Percentiles rank a stretch among this genome's conserved stretches.
Conservation (phyloP, 2,329 filamentous ascomycete species). For the Aspergillus viridinutans region DNA sequence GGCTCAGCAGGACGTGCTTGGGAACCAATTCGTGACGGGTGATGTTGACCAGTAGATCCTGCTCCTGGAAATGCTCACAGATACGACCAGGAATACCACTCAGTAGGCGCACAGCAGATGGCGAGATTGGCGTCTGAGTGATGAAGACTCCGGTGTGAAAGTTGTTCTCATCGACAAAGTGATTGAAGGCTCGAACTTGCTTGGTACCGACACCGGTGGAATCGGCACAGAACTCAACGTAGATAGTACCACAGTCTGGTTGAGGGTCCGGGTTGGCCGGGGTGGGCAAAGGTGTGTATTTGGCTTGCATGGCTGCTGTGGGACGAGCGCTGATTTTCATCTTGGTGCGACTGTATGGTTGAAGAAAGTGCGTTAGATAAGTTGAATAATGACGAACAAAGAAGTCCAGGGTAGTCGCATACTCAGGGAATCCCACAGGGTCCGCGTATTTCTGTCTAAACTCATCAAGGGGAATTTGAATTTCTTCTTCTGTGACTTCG, state of each 20-base stretch:
- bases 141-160: constrained; percentile 91
- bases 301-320: constrained; percentile 75
- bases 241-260: constrained; percentile 79
- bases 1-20: constrained; percentile 83
- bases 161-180: constrained; percentile 72
- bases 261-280: constrained; percentile 64
- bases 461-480: constrained; percentile 77
- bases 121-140: constrained; percentile 74
- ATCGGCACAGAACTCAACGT: constrained; percentile 85
- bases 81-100: constrained; percentile 71
- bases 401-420: constrained; percentile 34
- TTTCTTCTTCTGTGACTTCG: constrained; percentile 82
- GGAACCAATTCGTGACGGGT: constrained; percentile 96
- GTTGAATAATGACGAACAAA: background rate
- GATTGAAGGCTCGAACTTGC: constrained; percentile 85
- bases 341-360: constrained; percentile 61
- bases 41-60: constrained; percentile 95
- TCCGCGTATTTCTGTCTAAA: constrained; percentile 72
- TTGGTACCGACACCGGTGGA: constrained; percentile 74
- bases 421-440: constrained; percentile 72
- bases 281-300: constrained; percentile 71
- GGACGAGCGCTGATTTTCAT: constrained; percentile 88
- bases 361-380: constrained; percentile 7
- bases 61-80: constrained; percentile 93
- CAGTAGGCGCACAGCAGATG: constrained; percentile 82